phyloP scores from a whole-genome alignment of 306 rosid species.

The Sphenostylis stenocarpa region DNA sequence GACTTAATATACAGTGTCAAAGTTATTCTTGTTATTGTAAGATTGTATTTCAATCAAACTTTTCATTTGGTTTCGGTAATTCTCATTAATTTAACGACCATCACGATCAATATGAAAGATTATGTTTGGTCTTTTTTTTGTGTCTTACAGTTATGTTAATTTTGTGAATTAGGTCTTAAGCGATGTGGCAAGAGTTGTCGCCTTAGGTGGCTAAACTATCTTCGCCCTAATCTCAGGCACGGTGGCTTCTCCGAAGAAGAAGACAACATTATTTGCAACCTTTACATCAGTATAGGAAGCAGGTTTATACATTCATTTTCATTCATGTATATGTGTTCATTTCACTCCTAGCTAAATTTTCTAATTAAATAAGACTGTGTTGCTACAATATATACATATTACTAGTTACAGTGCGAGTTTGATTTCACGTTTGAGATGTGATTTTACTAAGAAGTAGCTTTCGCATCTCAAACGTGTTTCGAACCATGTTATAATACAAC shows the following conservation, averaged over 20 bases:
- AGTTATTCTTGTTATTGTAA: too few species aligned
- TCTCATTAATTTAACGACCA: neutral
- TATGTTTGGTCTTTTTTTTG: neutral
- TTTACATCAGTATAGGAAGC: constrained; percentile 89
- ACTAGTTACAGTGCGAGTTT: neutral
- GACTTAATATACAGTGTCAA: neutral
- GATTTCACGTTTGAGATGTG: neutral
- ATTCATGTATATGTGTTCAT: neutral
- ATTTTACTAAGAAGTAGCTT: neutral
- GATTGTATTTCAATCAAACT: neutral
- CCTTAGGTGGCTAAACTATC: constrained; percentile 91
- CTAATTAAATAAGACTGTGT: too few species aligned
- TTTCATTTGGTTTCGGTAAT: neutral
- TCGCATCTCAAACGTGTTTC: neutral
- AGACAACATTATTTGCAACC: constrained; percentile 85
- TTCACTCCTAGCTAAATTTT: neutral
- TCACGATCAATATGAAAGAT: neutral
- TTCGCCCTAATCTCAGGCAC: constrained; percentile 92
- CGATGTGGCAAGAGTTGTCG: constrained; percentile 97
- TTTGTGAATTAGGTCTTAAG: constrained; percentile 65
- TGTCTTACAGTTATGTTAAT: neutral
- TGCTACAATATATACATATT: neutral
- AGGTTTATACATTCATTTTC: constrained; percentile 46
- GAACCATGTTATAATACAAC: neutral
- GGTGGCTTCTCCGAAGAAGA: constrained; percentile 95